Percentiles rank a stretch among this genome's conserved stretches.
Evolutionary conservation across 164 flowering plant species (phyloP).

Genomic region (Pachysandra terminalis): DNA sequence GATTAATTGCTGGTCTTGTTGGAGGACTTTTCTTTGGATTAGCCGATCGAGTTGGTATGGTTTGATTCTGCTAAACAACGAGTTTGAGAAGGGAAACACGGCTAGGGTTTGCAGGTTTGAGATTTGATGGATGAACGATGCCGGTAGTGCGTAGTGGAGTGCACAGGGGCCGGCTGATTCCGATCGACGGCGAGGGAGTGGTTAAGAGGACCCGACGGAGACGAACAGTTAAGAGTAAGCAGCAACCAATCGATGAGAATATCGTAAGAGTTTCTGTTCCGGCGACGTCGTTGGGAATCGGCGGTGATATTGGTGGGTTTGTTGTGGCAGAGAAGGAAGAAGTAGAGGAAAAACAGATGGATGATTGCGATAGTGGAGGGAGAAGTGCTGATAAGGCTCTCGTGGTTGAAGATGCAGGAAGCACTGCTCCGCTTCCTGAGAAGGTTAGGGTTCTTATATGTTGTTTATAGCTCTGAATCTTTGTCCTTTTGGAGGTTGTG

Average conservation of each 20-base stretch:
- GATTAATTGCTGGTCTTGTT: too few relatives aligned
- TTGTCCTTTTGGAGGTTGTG: background rate
- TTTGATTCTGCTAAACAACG: background rate
- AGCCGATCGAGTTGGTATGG: background rate
- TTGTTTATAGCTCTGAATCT: background rate
- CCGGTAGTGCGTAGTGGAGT: constrained; percentile 60
- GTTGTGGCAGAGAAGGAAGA: constrained; percentile 18
- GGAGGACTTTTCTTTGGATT: background rate
- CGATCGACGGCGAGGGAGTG: constrained; percentile 12
- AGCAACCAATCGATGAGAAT: constrained; percentile 23
- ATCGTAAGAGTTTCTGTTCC: constrained; percentile 10
- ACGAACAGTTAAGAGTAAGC: constrained; percentile 20
- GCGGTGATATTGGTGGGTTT: constrained; percentile 3
- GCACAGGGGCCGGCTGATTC: constrained; percentile 42
- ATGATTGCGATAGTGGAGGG: constrained; percentile 61
- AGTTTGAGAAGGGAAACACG: background rate
- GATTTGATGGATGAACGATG: constrained; percentile 57
- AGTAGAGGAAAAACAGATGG: constrained; percentile 48
- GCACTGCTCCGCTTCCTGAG: constrained; percentile 74
- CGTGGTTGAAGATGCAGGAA: constrained; percentile 69
- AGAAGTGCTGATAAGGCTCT: constrained; percentile 49
- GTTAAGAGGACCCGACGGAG: constrained; percentile 13
- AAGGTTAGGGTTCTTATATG: constrained; percentile 39
- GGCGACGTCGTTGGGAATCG: constrained; percentile 10
- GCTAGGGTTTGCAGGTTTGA: constrained; percentile 13